A percentile compares a stretch with the other conserved stretches of the same genome.
phyloP scores from a whole-genome alignment of 108 stramenopile genomes.

The Cyclotella kingstonii region DNA sequence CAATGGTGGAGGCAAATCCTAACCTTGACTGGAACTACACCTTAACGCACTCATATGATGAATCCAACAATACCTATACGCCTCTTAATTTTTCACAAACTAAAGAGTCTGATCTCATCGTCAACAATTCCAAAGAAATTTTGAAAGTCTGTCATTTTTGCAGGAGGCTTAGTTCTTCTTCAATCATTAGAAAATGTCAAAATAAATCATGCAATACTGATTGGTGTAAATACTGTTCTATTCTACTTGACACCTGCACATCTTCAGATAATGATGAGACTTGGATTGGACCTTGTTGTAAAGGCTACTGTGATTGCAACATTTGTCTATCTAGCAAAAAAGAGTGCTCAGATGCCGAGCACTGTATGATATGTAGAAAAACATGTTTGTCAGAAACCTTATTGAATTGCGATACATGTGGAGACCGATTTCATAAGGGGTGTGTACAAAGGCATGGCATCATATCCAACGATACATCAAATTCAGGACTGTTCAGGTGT shows the following conservation, averaged over 20 bases:
- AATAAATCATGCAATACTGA: neutral
- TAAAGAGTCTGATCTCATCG: constrained; percentile 1
- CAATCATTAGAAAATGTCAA: neutral
- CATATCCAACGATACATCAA: too few relatives aligned
- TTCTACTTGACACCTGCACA: neutral
- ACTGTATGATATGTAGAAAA: neutral
- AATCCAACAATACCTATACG: constrained; percentile 22
- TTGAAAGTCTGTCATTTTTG: constrained; percentile 2
- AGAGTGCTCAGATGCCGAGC: constrained; percentile 8
- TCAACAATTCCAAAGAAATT: neutral
- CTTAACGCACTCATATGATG: constrained; percentile 44
- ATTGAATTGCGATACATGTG: neutral
- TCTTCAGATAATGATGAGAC: neutral
- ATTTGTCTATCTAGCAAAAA: neutral
- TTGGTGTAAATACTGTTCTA: constrained; percentile 10
- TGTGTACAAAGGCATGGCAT: neutral
- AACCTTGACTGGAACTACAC: constrained; percentile 10
- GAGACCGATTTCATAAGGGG: neutral
- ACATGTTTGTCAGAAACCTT: neutral
- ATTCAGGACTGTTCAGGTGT: neutral
- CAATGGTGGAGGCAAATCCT: neutral
- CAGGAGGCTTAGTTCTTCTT: constrained; percentile 2
- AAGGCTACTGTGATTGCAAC: constrained; percentile 15
- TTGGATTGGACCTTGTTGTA: constrained; percentile 34
- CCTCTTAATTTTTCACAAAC: constrained; percentile 8